Conservation (phyloP, 345 rosid species). For the Odontarrhena argentea region DNA sequence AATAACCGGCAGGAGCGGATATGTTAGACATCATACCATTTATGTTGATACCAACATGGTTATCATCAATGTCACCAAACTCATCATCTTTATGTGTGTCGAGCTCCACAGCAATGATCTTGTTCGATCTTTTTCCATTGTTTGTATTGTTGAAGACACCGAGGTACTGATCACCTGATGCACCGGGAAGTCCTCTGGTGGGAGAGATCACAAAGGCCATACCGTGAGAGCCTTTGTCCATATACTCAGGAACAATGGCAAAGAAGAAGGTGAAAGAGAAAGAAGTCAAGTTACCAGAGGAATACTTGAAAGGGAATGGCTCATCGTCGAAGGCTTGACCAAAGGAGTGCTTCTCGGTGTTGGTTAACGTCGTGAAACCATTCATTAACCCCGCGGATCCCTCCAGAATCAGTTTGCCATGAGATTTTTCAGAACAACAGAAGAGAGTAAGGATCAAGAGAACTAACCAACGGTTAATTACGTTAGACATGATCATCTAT, state of each 20-base stretch:
- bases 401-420: not conserved
- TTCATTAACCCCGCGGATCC: not conserved
- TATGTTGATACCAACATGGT: slow-evolving; percentile 8
- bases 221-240: not conserved
- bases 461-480: too few species aligned
- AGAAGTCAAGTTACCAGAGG: not conserved
- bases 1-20: slow-evolving; percentile 48
- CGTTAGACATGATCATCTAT: too few species aligned
- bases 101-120: slow-evolving; percentile 2
- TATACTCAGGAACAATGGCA: not conserved
- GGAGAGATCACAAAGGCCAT: slow-evolving; percentile 14
- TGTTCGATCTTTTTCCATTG: not conserved
- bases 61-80: not conserved
- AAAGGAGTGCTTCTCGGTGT: not conserved
- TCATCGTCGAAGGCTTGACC: slow-evolving; percentile 1
- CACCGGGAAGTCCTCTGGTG: slow-evolving; percentile 17
- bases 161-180: not conserved
- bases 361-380: not conserved
- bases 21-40: slow-evolving; percentile 42
- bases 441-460: too few species aligned
- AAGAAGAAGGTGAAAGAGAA: slow-evolving; percentile 8
- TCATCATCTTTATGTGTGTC: slow-evolving; percentile 11
- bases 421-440: too few species aligned
- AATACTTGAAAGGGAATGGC: not conserved
- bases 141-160: not conserved